phyloP scores from a whole-genome alignment of 768 basidiomycete genomes.

The Leccinum imitatum region DNA sequence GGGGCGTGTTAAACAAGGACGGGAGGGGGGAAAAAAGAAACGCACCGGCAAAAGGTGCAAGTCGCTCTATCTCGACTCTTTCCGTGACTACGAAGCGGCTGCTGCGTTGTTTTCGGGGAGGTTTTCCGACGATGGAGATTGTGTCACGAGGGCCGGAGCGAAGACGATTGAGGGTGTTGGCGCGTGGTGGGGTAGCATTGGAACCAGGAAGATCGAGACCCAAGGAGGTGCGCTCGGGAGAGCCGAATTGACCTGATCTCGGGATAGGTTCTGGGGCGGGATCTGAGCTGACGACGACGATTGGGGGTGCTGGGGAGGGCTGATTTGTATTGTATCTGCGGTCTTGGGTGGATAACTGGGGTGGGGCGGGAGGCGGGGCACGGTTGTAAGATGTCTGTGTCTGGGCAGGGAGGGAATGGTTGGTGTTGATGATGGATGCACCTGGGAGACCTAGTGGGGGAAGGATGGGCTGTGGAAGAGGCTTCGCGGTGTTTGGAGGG shows the following conservation, averaged over 20 bases:
- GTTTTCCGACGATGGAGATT: constrained; percentile 94
- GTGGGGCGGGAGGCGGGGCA: constrained; percentile 41
- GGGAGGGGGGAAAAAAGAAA: constrained; percentile 10
- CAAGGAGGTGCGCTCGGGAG: constrained; percentile 48
- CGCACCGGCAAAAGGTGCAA: constrained; percentile 85
- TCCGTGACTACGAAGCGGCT: constrained; percentile 95
- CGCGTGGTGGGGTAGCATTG: constrained; percentile 60
- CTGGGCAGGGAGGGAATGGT: constrained; percentile 43
- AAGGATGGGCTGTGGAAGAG: constrained; percentile 54
- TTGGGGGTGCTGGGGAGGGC: constrained; percentile 66
- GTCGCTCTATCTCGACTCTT: constrained; percentile 92
- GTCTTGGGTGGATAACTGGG: constrained; percentile 47
- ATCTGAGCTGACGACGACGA: constrained; percentile 85
- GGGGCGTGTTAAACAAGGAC: background rate
- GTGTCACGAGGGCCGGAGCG: constrained; percentile 90
- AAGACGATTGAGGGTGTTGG: constrained; percentile 69
- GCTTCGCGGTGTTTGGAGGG: constrained; percentile 63
- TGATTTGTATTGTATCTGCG: constrained; percentile 50
- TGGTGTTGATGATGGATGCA: constrained; percentile 35
- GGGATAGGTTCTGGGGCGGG: constrained; percentile 46
- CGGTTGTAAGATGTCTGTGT: constrained; percentile 41
- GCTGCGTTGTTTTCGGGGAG: constrained; percentile 95
- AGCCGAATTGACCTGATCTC: constrained; percentile 41
- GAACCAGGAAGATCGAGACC: constrained; percentile 45
- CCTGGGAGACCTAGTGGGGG: constrained; percentile 37